Percentiles rank a stretch among this genome's conserved stretches.
These are phyloP conservation scores for Stentor roeselii DNA, from an alignment of 73 alveolate genomes.

Conservation along the genomic window DNA sequence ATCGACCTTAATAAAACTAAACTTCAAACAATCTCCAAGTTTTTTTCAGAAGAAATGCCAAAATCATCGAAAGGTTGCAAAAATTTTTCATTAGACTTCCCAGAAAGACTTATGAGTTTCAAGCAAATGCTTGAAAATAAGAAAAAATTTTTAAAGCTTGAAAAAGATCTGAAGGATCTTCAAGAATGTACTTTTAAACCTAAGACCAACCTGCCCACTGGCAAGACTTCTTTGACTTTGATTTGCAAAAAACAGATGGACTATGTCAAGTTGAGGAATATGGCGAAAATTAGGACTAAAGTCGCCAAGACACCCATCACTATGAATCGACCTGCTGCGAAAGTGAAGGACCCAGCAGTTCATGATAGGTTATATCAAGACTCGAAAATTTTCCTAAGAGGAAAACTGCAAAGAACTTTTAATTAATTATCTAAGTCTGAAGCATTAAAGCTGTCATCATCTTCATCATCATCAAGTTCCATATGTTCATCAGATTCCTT, in stretches of 20 bases:
- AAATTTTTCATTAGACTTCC: neutral
- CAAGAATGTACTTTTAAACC: neutral
- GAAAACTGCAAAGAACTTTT: no score
- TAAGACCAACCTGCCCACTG: neutral
- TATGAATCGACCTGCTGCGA: no score
- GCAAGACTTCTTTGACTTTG: neutral
- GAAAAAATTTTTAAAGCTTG: neutral
- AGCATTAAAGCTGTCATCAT: slow-evolving; percentile 57
- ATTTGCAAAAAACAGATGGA: neutral
- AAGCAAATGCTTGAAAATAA: neutral
- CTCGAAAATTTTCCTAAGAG: neutral
- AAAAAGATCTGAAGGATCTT: neutral
- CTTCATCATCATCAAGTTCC: slow-evolving; percentile 70
- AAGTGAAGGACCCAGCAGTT: neutral
- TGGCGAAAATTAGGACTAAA: neutral
- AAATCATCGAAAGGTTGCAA: neutral
- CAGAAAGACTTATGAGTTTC: neutral
- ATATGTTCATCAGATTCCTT: slow-evolving; percentile 41
- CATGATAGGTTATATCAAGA: neutral
- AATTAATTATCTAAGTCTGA: slow-evolving; percentile 37
- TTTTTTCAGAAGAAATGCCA: neutral
- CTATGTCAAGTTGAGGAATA: neutral
- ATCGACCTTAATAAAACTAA: neutral
- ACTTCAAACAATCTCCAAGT: no score
- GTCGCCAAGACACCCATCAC: neutral